Evolutionary conservation across 441 rosid species (phyloP).

Genomic region (Brassica balearica): DNA sequence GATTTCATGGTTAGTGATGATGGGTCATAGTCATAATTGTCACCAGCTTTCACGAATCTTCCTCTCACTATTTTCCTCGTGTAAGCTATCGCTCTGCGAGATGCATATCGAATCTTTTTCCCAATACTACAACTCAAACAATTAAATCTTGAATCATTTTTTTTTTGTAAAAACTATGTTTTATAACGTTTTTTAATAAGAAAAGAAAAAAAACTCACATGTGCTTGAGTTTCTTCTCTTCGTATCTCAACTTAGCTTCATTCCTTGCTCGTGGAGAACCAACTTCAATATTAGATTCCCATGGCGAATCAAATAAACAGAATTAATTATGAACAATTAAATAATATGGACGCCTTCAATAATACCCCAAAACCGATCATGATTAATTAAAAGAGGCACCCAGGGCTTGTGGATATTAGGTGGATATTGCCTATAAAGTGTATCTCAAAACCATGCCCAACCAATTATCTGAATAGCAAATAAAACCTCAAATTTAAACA

Average conservation of each 20-base stretch:
- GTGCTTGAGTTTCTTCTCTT: slow-evolving; percentile 42
- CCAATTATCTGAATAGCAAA: neutral
- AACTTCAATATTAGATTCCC: slow-evolving; percentile 69
- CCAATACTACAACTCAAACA: too few species aligned
- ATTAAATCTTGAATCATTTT: too few species aligned
- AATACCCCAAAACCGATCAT: too few species aligned
- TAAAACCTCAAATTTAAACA: neutral
- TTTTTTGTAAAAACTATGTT: slow-evolving; percentile 11
- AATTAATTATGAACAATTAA: too few species aligned
- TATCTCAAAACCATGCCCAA: neutral
- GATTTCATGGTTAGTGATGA: too few species aligned
- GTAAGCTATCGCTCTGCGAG: too few species aligned
- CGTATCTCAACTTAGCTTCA: slow-evolving; percentile 35
- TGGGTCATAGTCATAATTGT: too few species aligned
- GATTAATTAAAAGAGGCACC: too few species aligned
- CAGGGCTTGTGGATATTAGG: neutral
- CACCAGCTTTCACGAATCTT: too few species aligned
- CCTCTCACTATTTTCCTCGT: too few species aligned
- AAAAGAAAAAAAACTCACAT: slow-evolving; percentile 19
- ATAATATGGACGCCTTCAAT: too few species aligned
- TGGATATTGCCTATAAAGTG: neutral
- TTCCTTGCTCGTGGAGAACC: slow-evolving; percentile 40
- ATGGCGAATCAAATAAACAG: neutral
- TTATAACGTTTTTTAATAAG: neutral
- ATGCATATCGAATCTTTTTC: too few species aligned